A percentile compares a stretch with the other conserved stretches of the same genome.
Evolutionary conservation across 108 stramenopile species (phyloP).

Genomic region (Cyclotella kingstonii): DNA sequence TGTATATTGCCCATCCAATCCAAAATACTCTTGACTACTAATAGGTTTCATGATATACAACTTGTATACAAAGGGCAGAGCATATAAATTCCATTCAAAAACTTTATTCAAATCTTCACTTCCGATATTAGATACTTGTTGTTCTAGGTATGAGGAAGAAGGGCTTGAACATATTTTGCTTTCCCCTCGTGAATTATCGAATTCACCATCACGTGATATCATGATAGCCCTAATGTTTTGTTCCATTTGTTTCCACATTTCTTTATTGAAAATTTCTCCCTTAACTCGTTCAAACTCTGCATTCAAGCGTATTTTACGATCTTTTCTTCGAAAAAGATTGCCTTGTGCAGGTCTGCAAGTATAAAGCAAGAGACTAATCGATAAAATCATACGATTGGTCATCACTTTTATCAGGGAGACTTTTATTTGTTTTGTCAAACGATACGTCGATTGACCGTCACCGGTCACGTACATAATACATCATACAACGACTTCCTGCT

Average conservation of each 20-base stretch:
- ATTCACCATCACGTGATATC: conserved; percentile 16
- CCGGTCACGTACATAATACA: too few species aligned
- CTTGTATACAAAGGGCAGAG: conserved; percentile 37
- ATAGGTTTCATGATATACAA: conserved; percentile 13
- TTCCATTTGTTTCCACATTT: conserved; percentile 1
- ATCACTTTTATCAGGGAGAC: too few species aligned
- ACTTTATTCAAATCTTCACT: conserved; percentile 27
- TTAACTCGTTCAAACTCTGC: neutral
- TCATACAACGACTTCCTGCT: too few species aligned
- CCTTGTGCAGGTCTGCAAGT: too few species aligned
- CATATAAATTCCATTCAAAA: conserved; percentile 25
- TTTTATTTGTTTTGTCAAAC: too few species aligned
- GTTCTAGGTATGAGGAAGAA: conserved; percentile 21
- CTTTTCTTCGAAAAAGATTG: neutral
- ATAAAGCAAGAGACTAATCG: too few species aligned
- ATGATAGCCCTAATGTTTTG: conserved; percentile 12
- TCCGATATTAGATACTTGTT: conserved; percentile 4
- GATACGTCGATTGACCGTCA: too few species aligned
- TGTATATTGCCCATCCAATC: conserved; percentile 33
- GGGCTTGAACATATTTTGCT: conserved; percentile 23
- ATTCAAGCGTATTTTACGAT: neutral
- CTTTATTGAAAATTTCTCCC: neutral
- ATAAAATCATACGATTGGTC: too few species aligned
- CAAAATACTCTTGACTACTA: conserved; percentile 35
- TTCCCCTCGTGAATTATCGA: neutral